phyloP scores from a whole-genome alignment of 352 stramenopile species.

The Globisporangium splendens region DNA sequence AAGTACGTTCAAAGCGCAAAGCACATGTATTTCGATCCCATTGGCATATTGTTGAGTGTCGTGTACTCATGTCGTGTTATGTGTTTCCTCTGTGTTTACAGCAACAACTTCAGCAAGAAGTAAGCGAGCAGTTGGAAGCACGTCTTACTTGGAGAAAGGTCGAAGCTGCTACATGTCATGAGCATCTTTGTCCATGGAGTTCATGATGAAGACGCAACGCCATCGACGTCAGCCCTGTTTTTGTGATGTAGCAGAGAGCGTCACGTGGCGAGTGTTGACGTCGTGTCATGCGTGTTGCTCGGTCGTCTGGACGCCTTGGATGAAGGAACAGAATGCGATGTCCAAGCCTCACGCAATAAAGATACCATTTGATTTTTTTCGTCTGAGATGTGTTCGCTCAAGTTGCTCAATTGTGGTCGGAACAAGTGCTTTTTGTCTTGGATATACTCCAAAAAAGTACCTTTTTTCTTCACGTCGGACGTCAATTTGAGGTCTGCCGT shows the following conservation, averaged over 20 bases:
- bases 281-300: too few species aligned
- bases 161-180: too few species aligned
- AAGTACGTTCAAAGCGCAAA: conserved; percentile 30
- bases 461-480: not conserved
- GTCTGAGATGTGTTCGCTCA: too few species aligned
- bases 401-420: not conserved
- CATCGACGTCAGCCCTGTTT: too few species aligned
- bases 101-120: conserved; percentile 41
- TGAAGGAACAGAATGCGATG: too few species aligned
- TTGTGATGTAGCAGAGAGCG: too few species aligned
- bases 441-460: too few species aligned
- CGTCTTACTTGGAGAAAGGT: not conserved
- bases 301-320: too few species aligned
- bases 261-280: too few species aligned
- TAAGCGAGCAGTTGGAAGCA: conserved; percentile 14
- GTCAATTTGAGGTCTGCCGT: conserved; percentile 1
- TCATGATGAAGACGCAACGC: too few species aligned
- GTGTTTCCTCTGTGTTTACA: not conserved
- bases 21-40: not conserved
- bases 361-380: conserved; percentile 2
- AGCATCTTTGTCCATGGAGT: too few species aligned
- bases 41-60: not conserved
- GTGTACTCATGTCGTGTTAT: conserved; percentile 5
- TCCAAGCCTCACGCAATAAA: not conserved
- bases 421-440: not conserved